phyloP scores from a whole-genome alignment of 371 early-diverging fungal species.

The Haplosporangium sp. region DNA sequence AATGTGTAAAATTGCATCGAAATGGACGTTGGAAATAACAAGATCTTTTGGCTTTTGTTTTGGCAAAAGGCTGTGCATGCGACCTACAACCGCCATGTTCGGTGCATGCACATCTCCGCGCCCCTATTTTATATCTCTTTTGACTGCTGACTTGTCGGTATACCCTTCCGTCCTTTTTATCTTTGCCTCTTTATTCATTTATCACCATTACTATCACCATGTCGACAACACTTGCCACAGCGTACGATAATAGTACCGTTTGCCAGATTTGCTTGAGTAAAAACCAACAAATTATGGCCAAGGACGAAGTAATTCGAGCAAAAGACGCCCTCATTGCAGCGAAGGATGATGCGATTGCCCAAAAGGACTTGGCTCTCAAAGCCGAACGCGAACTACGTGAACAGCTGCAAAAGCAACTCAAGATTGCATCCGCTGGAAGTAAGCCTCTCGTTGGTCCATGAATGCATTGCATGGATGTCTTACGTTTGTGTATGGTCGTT shows the following conservation, averaged over 20 bases:
- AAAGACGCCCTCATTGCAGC: conserved; percentile 46
- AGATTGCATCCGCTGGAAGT: conserved; percentile 28
- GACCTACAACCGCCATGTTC: too few species aligned
- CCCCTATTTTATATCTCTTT: too few species aligned
- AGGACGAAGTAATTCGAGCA: conserved; percentile 44
- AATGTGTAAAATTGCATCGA: too few species aligned
- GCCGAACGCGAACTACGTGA: conserved; percentile 36
- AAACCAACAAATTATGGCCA: conserved; percentile 36
- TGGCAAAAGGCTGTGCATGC: too few species aligned
- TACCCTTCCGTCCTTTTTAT: conserved; percentile 1
- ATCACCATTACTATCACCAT: neutral
- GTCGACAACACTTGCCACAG: conserved; percentile 3
- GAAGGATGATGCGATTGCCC: conserved; percentile 40
- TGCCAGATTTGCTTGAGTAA: conserved; percentile 32
- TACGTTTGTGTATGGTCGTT: too few species aligned
- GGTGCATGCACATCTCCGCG: too few species aligned
- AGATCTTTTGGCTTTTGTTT: too few species aligned
- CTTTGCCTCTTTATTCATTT: neutral
- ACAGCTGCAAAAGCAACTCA: conserved; percentile 45
- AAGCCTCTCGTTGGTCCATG: too few species aligned
- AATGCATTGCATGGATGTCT: neutral
- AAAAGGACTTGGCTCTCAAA: conserved; percentile 40
- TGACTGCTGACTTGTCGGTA: too few species aligned
- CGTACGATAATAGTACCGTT: conserved; percentile 4
- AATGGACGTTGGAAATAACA: too few species aligned